Percentiles rank a stretch among this genome's conserved stretches.
Evolutionary conservation across 169 alveolate genomes (phyloP).

Genomic region (Babesia ovis): DNA sequence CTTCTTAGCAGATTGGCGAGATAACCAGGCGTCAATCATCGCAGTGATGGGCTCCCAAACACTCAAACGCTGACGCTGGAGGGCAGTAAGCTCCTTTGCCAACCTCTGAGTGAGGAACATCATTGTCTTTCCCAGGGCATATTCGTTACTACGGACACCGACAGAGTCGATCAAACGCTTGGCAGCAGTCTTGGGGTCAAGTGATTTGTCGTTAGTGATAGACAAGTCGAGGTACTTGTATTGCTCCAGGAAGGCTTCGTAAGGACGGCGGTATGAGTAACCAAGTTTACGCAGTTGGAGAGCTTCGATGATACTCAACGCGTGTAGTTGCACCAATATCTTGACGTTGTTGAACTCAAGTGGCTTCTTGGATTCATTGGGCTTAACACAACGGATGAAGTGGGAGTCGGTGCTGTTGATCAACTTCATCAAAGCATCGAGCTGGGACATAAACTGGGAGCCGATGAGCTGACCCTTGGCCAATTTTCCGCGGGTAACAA

Average conservation of each 20-base stretch:
- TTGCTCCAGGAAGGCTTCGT: conserved; percentile 84
- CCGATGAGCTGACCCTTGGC: conserved; percentile 91
- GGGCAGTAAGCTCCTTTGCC: conserved; percentile 82
- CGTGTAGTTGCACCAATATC: conserved; percentile 85
- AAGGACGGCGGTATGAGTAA: conserved; percentile 87
- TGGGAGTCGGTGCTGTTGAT: conserved; percentile 88
- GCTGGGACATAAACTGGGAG: conserved; percentile 86
- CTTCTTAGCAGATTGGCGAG: conserved; percentile 64
- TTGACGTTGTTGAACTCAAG: conserved; percentile 87
- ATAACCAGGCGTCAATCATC: conserved; percentile 82
- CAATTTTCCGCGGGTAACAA: conserved; percentile 84
- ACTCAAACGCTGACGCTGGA: conserved; percentile 85
- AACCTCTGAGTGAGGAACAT: conserved; percentile 86
- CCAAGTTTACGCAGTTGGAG: conserved; percentile 87
- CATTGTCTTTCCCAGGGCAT: conserved; percentile 87
- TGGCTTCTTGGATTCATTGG: conserved; percentile 88
- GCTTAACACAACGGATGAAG: conserved; percentile 89
- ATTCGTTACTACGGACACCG: conserved; percentile 66
- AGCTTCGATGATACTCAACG: conserved; percentile 91
- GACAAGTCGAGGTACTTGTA: conserved; percentile 81
- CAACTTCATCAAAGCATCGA: conserved; percentile 84
- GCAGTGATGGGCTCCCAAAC: conserved; percentile 87
- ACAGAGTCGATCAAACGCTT: conserved; percentile 64
- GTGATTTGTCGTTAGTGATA: conserved; percentile 72
- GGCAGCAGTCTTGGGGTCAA: conserved; percentile 75